These are phyloP conservation scores for Terana coerulea DNA, from an alignment of 768 basidiomycete species.

Conservation along the genomic window DNA sequence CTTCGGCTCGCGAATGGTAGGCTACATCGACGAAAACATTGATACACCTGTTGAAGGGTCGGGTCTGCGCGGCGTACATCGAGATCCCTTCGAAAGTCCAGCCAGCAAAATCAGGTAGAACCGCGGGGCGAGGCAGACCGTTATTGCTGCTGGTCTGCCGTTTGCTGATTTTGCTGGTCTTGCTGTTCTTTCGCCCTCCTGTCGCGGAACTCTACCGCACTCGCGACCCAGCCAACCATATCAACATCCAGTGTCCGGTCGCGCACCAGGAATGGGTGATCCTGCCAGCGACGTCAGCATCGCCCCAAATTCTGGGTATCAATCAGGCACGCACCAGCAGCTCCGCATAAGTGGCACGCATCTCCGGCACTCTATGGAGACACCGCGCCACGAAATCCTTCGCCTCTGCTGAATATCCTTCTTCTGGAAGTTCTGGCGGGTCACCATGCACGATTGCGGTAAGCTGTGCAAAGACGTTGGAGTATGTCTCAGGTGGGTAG, in stretches of 20 bases:
- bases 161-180: conserved; percentile 14
- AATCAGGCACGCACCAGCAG: conserved; percentile 54
- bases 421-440: conserved; percentile 79
- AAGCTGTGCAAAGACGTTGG: conserved; percentile 93
- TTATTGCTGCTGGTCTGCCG: not conserved
- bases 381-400: conserved; percentile 82
- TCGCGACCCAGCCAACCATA: conserved; percentile 79
- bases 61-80: not conserved
- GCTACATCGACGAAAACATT: conserved; percentile 5
- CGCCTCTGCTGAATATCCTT: conserved; percentile 62
- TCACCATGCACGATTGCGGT: conserved; percentile 97
- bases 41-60: conserved; percentile 4
- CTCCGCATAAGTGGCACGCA: conserved; percentile 79
- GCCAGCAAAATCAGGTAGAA: not conserved
- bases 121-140: not conserved
- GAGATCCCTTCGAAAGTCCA: not conserved
- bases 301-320: not conserved
- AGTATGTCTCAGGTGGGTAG: conserved; percentile 96
- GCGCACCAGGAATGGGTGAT: conserved; percentile 73
- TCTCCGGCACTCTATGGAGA: conserved; percentile 75
- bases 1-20: not conserved
- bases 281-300: conserved; percentile 33
- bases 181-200: conserved; percentile 16
- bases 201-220: conserved; percentile 36
- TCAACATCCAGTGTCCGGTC: conserved; percentile 65